A percentile compares a stretch with the other conserved stretches of the same genome.
phyloP scores from a whole-genome alignment of 306 rosid genomes.

The Canavalia ensiformis region DNA sequence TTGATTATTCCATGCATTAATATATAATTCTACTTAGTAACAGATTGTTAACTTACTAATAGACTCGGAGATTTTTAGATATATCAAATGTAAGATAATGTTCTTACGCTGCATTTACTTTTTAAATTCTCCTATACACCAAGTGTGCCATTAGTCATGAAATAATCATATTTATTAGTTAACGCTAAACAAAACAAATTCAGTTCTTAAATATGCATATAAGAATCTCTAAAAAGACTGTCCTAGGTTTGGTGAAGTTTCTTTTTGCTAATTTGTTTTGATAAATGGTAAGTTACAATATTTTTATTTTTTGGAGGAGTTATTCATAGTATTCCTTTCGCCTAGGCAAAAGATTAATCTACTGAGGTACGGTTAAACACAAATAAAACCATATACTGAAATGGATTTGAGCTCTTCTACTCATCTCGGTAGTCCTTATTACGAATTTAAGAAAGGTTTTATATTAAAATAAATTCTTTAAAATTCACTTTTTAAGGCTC shows the following conservation, averaged over 20 bases:
- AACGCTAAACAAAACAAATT: not conserved
- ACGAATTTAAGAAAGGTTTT: too few relatives aligned
- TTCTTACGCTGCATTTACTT: not conserved
- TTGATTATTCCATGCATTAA: conserved; percentile 6
- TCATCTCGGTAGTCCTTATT: too few relatives aligned
- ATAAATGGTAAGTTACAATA: not conserved
- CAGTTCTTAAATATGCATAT: not conserved
- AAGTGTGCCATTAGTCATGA: not conserved
- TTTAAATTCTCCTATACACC: not conserved
- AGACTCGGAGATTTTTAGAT: not conserved
- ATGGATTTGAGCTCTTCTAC: not conserved
- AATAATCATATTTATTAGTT: not conserved
- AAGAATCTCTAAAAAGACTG: not conserved
- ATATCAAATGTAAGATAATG: not conserved
- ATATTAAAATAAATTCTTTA: too few relatives aligned
- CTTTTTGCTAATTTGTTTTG: not conserved
- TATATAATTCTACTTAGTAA: not conserved
- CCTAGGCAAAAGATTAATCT: not conserved
- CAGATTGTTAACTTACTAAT: not conserved
- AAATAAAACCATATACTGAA: not conserved
- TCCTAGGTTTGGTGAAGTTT: not conserved
- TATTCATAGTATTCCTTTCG: not conserved
- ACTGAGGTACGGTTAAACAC: too few relatives aligned
- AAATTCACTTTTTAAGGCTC: too few relatives aligned
- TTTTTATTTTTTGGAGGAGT: not conserved